These are phyloP conservation scores for Phoma sp. DNA, from an alignment of 2,329 filamentous ascomycete genomes.

Conservation along the genomic window DNA sequence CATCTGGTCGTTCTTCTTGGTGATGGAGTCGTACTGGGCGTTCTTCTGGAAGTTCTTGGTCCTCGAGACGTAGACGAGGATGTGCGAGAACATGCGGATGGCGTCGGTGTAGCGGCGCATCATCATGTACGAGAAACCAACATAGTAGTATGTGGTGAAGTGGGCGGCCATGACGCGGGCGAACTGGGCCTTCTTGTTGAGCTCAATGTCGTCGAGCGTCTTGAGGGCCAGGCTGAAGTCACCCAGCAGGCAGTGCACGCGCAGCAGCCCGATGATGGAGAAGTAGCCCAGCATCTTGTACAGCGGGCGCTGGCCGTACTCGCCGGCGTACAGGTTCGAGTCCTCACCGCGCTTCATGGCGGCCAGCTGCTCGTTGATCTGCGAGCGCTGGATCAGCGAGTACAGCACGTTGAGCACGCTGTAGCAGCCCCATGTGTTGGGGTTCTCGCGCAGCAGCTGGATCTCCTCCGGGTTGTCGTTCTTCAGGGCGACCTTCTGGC, in stretches of 20 bases:
- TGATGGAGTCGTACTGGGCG: slow-evolving; percentile 96
- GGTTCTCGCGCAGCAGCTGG: slow-evolving; percentile 89
- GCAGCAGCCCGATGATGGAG: slow-evolving; percentile 95
- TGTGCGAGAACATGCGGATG: slow-evolving; percentile 99
- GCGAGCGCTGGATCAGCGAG: slow-evolving; percentile 96
- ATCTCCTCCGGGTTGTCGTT: slow-evolving; percentile 91
- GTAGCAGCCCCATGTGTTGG: slow-evolving; percentile 99
- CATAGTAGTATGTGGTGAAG: slow-evolving; percentile 99
- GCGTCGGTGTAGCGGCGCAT: slow-evolving; percentile 99
- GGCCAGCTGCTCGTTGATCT: slow-evolving; percentile 95
- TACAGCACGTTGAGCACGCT: slow-evolving; percentile 99
- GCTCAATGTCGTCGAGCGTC: slow-evolving; percentile 98
- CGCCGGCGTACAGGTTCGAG: slow-evolving; percentile 82
- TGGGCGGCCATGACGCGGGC: slow-evolving; percentile 98
- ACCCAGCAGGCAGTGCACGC: slow-evolving; percentile 93
- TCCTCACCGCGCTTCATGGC: slow-evolving; percentile 96
- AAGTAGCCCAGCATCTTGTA: slow-evolving; percentile 99
- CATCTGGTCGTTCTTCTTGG: slow-evolving; percentile 99
- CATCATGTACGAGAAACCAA: slow-evolving; percentile 99
- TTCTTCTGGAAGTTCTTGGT: slow-evolving; percentile 99
- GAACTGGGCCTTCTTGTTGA: slow-evolving; percentile 99
- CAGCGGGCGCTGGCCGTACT: slow-evolving; percentile 91
- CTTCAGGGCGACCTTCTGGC: slow-evolving; percentile 85
- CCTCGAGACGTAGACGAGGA: slow-evolving; percentile 95
- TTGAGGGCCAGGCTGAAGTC: slow-evolving; percentile 98